Evolutionary conservation across 2,329 filamentous ascomycete species (phyloP).

Genomic region (Teratosphaeria pseudoeucalypti): DNA sequence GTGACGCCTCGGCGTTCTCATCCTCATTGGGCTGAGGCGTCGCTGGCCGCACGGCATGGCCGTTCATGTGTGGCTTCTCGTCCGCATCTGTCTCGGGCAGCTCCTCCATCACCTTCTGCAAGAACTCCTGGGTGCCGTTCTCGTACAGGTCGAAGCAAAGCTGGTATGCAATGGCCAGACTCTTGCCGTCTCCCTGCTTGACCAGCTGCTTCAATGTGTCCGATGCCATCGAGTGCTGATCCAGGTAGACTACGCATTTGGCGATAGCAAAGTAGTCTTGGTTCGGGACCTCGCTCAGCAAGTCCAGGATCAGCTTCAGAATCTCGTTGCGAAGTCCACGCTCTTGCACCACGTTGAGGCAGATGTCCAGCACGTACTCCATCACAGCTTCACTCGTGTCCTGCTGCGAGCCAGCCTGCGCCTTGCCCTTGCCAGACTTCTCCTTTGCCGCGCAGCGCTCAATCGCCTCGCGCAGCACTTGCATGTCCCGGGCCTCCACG

Average conservation of each 20-base stretch:
- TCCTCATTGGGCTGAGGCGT: conserved; percentile 23
- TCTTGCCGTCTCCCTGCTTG: conserved; percentile 64
- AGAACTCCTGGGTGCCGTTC: conserved; percentile 94
- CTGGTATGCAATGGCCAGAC: conserved; percentile 83
- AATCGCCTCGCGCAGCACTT: conserved; percentile 77
- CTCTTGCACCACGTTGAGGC: conserved; percentile 97
- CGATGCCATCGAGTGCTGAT: conserved; percentile 83
- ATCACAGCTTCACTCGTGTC: conserved; percentile 70
- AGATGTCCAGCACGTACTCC: conserved; percentile 91
- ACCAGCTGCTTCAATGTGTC: conserved; percentile 75
- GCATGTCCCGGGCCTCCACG: conserved; percentile 84
- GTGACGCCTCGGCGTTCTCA: conserved; percentile 46
- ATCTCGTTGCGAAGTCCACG: conserved; percentile 75
- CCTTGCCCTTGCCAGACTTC: conserved; percentile 51
- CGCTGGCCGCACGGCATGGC: conserved; percentile 24
- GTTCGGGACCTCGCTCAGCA: conserved; percentile 84
- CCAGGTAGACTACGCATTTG: conserved; percentile 91
- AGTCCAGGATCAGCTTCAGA: conserved; percentile 78
- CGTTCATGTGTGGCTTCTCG: conserved; percentile 36
- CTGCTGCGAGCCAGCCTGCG: conserved; percentile 40
- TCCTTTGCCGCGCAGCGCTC: conserved; percentile 80
- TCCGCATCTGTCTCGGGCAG: conserved; percentile 47
- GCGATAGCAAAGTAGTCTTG: conserved; percentile 98
- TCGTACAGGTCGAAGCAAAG: conserved; percentile 98
- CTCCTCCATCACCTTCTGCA: conserved; percentile 76